phyloP scores from a whole-genome alignment of 2,329 filamentous ascomycete genomes.

The Clonostachys solani region DNA sequence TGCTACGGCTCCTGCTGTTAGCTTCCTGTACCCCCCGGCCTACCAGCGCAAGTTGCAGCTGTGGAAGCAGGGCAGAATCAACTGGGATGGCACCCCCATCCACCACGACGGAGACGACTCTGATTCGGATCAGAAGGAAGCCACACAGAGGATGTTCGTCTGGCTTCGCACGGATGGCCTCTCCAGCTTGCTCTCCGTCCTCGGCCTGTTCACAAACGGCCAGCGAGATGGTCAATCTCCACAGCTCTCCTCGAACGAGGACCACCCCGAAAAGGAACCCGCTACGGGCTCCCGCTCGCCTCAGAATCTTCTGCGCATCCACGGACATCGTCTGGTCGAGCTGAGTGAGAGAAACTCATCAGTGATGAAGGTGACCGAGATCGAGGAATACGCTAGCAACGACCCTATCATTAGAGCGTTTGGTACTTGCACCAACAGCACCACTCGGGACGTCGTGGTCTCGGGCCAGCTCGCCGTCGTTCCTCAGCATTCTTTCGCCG shows the following conservation, averaged over 20 bases:
- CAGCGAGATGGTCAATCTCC: slow-evolving; percentile 13
- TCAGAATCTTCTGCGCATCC: slow-evolving; percentile 80
- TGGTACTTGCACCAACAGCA: slow-evolving; percentile 78
- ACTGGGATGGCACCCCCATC: slow-evolving; percentile 60
- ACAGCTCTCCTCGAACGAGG: slow-evolving; percentile 1
- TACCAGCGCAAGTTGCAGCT: slow-evolving; percentile 48
- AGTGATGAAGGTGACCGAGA: slow-evolving; percentile 58
- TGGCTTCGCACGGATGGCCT: slow-evolving; percentile 19
- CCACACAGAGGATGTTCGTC: slow-evolving; percentile 7
- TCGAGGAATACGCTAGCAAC: slow-evolving; percentile 64
- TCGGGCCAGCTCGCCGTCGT: slow-evolving; percentile 79
- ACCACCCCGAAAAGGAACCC: slow-evolving; percentile 6
- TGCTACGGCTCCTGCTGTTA: slow-evolving; percentile 72
- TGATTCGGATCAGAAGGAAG: slow-evolving; percentile 7
- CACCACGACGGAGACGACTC: not conserved
- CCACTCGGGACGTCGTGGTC: slow-evolving; percentile 74
- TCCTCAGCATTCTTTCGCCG: slow-evolving; percentile 72
- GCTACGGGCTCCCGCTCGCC: slow-evolving; percentile 51
- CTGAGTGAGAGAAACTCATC: slow-evolving; percentile 55
- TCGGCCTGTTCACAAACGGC: slow-evolving; percentile 63
- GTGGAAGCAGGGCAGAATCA: slow-evolving; percentile 78
- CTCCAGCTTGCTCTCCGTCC: slow-evolving; percentile 18
- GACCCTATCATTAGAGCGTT: slow-evolving; percentile 92
- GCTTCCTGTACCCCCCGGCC: slow-evolving; percentile 66
- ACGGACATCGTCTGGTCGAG: slow-evolving; percentile 89